phyloP scores from a whole-genome alignment of 1,284 basidiomycete species.

The Trichosporon coremiiforme region DNA sequence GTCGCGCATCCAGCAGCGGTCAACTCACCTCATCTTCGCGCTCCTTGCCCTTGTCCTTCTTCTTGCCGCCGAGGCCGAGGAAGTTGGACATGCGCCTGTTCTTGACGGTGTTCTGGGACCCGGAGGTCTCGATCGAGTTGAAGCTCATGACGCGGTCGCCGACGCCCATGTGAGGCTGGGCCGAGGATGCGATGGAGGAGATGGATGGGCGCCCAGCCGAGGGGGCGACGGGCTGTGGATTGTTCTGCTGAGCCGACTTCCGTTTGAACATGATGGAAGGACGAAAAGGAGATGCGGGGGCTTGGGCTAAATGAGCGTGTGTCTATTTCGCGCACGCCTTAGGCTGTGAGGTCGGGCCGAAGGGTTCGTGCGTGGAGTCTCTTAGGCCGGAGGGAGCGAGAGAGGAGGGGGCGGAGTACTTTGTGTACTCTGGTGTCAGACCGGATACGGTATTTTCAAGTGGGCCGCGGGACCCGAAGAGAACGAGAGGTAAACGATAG shows the following conservation, averaged over 20 bases:
- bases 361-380: not conserved
- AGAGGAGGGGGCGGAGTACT: not conserved
- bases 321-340: not conserved
- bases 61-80: conserved; percentile 27
- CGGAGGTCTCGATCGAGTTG: conserved; percentile 25
- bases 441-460: not conserved
- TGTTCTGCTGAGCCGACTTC: conserved; percentile 20
- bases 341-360: not conserved
- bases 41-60: conserved; percentile 30
- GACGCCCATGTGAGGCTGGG: conserved; percentile 6
- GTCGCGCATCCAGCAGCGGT: not conserved
- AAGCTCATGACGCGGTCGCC: conserved; percentile 25
- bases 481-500: not conserved
- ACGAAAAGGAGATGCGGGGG: not conserved
- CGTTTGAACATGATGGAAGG: conserved; percentile 28
- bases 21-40: conserved; percentile 23
- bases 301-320: not conserved
- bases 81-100: conserved; percentile 33
- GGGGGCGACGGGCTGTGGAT: conserved; percentile 16
- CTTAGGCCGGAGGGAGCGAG: not conserved
- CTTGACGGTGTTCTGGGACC: conserved; percentile 23
- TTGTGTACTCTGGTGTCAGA: not conserved
- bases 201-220: conserved; percentile 24
- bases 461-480: not conserved
- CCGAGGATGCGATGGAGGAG: conserved; percentile 25